A percentile compares a stretch with the other conserved stretches of the same genome.
Evolutionary conservation across 2,329 filamentous ascomycete genomes (phyloP).

Genomic region (Alternaria ventricosa): DNA sequence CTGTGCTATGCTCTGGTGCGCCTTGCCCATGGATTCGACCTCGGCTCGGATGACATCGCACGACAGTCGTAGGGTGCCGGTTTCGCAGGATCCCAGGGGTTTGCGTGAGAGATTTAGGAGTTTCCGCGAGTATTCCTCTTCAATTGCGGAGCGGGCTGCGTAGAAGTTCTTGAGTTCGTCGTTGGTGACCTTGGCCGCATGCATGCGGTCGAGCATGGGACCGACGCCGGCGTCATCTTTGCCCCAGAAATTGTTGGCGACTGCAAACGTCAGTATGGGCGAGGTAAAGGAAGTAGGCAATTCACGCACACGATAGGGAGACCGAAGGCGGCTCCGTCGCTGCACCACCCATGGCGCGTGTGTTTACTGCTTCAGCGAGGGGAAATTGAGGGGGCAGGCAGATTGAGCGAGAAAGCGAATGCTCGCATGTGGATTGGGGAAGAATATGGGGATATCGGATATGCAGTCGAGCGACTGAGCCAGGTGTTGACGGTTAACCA

Average conservation of each 20-base stretch:
- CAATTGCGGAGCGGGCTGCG: constrained; percentile 85
- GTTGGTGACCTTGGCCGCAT: constrained; percentile 83
- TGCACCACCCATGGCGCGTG: constrained; percentile 64
- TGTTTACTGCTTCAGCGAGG: constrained; percentile 35
- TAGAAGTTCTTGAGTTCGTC: constrained; percentile 96
- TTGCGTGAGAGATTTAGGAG: constrained; percentile 86
- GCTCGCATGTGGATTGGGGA: constrained; percentile 21
- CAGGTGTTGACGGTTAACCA: constrained; percentile 32
- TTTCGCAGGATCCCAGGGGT: constrained; percentile 84
- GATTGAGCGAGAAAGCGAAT: constrained; percentile 19
- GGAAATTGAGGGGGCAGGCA: constrained; percentile 15
- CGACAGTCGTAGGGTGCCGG: constrained; percentile 80
- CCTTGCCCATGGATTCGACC: constrained; percentile 91
- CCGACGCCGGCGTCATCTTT: constrained; percentile 96
- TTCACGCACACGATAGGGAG: constrained; percentile 62
- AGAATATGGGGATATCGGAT: constrained; percentile 25
- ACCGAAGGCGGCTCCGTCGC: constrained; percentile 68
- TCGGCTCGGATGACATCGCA: constrained; percentile 88
- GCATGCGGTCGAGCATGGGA: constrained; percentile 92
- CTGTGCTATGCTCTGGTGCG: constrained; percentile 84
- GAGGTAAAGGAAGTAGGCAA: neutral
- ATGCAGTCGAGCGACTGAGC: constrained; percentile 28
- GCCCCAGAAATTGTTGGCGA: constrained; percentile 99
- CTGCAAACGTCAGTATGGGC: constrained; percentile 56
- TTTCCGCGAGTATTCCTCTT: constrained; percentile 95